phyloP scores from a whole-genome alignment of 2,329 filamentous ascomycete species.

The Botrytis cinerea region DNA sequence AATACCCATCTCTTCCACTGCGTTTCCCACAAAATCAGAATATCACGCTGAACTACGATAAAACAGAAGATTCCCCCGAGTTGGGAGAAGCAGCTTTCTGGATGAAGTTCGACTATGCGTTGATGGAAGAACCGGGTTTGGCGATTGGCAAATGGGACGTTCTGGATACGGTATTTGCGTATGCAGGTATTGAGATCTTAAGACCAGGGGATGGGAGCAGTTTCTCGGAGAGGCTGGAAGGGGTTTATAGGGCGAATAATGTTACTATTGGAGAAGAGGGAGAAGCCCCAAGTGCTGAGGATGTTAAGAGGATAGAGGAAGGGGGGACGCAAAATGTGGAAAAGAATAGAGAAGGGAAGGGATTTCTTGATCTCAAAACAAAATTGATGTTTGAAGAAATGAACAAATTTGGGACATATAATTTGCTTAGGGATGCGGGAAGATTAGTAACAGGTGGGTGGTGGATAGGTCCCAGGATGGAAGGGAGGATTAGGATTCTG shows the following conservation, averaged over 20 bases:
- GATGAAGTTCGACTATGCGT: constrained; percentile 63
- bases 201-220: constrained; percentile 47
- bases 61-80: constrained; percentile 56
- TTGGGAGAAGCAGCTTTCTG: constrained; percentile 58
- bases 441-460: constrained; percentile 57
- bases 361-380: constrained; percentile 33
- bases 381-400: constrained; percentile 35
- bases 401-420: constrained; percentile 36
- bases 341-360: constrained; percentile 41
- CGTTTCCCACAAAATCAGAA: constrained; percentile 7
- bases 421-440: constrained; percentile 42
- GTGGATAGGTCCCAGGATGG: constrained; percentile 66
- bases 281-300: constrained; percentile 26
- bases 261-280: constrained; percentile 20
- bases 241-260: constrained; percentile 36
- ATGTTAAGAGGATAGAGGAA: constrained; percentile 35
- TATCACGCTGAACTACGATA: constrained; percentile 53
- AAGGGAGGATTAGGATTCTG: constrained; percentile 45
- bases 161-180: constrained; percentile 58
- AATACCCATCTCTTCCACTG: constrained; percentile 32
- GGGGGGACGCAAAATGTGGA: constrained; percentile 40
- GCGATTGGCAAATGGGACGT: constrained; percentile 58
- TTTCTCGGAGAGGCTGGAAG: constrained; percentile 32
- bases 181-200: constrained; percentile 59
- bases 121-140: constrained; percentile 55